Evolutionary conservation across 176 grass and related monocot species (phyloP).

Genomic region (Cymbopogon citratus): DNA sequence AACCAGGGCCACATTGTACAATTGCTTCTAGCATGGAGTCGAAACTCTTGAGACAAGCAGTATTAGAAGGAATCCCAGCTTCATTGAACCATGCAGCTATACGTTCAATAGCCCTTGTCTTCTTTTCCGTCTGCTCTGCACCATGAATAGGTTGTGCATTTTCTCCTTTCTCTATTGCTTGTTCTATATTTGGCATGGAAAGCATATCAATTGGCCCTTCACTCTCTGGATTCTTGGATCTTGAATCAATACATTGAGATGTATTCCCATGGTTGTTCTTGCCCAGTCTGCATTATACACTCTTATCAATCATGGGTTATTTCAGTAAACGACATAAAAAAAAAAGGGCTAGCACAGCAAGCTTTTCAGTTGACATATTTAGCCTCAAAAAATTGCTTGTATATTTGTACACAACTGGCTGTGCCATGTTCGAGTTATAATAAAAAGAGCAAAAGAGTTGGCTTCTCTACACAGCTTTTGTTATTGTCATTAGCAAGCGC

Average conservation of each 20-base stretch:
- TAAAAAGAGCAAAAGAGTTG: not conserved
- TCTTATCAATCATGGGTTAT: not conserved
- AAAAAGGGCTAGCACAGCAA: not conserved
- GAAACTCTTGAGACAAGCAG: not conserved
- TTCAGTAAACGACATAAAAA: not conserved
- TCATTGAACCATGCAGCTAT: not conserved
- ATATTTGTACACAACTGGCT: not conserved
- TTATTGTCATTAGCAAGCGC: not conserved
- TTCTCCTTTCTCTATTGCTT: not conserved
- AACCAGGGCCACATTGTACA: not conserved
- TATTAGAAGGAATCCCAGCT: conserved; percentile 11
- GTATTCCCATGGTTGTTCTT: not conserved
- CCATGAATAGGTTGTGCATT: not conserved
- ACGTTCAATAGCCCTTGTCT: not conserved
- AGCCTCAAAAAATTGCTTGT: too few species aligned
- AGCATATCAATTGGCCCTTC: not conserved
- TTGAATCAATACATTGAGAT: not conserved
- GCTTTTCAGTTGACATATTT: too few species aligned
- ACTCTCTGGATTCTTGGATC: not conserved
- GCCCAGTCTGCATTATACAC: not conserved
- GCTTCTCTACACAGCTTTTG: not conserved
- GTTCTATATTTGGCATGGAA: not conserved
- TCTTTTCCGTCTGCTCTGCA: not conserved
- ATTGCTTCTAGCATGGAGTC: not conserved
- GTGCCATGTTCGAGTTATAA: not conserved